phyloP scores from a whole-genome alignment of 768 basidiomycete species.

The Mycena indigotica region DNA sequence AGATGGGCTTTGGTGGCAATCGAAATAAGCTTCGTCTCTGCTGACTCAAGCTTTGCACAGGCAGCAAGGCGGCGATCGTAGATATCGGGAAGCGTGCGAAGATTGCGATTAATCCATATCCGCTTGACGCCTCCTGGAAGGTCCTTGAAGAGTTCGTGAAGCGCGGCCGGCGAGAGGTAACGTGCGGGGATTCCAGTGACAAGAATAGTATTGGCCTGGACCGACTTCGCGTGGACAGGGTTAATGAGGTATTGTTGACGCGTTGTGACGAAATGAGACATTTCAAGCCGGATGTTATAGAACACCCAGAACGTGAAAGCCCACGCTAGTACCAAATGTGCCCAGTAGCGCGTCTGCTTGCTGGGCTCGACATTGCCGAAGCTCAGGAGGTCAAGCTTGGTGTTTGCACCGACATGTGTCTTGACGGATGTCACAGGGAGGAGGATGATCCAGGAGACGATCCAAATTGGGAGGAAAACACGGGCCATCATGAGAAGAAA shows the following conservation, averaged over 20 bases:
- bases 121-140: conserved; percentile 89
- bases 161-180: conserved; percentile 70
- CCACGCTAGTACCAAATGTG: conserved; percentile 77
- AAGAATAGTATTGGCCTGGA: conserved; percentile 89
- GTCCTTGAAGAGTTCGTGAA: conserved; percentile 70
- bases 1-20: conserved; percentile 73
- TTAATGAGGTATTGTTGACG: conserved; percentile 85
- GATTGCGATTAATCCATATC: conserved; percentile 90
- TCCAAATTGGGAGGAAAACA: conserved; percentile 88
- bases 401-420: conserved; percentile 46
- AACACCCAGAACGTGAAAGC: conserved; percentile 87
- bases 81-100: conserved; percentile 84
- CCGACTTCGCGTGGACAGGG: conserved; percentile 68
- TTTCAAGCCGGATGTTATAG: conserved; percentile 79
- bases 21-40: conserved; percentile 77
- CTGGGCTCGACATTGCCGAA: conserved; percentile 72
- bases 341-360: conserved; percentile 65
- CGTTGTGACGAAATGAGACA: conserved; percentile 74
- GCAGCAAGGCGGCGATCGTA: conserved; percentile 77
- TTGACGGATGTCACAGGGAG: conserved; percentile 71
- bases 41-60: conserved; percentile 79
- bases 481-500: conserved; percentile 84
- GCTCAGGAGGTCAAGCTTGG: conserved; percentile 69
- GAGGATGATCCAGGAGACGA: conserved; percentile 84
- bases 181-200: conserved; percentile 85